Conservation (phyloP, 306 rosid genomes). For the Corylus avellana region DNA sequence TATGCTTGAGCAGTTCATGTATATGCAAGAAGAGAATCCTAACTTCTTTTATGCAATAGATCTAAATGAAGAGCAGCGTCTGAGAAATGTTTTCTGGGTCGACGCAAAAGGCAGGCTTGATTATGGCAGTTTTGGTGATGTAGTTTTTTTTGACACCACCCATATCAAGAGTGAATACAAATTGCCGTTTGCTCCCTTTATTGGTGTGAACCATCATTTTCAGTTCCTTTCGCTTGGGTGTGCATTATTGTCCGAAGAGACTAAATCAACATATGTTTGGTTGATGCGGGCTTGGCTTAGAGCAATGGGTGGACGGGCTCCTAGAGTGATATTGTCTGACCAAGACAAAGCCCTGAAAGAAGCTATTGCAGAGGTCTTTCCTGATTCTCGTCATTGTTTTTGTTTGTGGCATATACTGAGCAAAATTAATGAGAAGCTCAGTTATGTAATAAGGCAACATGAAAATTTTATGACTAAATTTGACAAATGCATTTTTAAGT, state of each 20-base stretch:
- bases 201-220: conserved; percentile 51
- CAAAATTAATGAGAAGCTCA: conserved; percentile 48
- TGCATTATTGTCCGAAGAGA: conserved; percentile 48
- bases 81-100: conserved; percentile 52
- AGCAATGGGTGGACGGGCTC: conserved; percentile 48
- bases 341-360: conserved; percentile 44
- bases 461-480: conserved; percentile 41
- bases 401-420: conserved; percentile 52
- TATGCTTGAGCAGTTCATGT: conserved; percentile 39
- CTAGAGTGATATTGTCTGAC: conserved; percentile 41
- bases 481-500: conserved; percentile 46
- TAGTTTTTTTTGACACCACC: conserved; percentile 43
- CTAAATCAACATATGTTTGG: conserved; percentile 42
- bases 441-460: conserved; percentile 34
- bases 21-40: conserved; percentile 54
- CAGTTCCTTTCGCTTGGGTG: conserved; percentile 48
- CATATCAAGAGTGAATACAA: conserved; percentile 41
- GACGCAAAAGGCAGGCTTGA: conserved; percentile 51
- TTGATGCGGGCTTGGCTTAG: conserved; percentile 48
- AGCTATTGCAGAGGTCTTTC: conserved; percentile 43
- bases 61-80: conserved; percentile 44
- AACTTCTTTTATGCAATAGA: conserved; percentile 52
- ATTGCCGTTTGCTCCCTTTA: conserved; percentile 44
- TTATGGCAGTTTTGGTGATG: conserved; percentile 45
- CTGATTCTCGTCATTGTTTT: conserved; percentile 44